A percentile compares a stretch with the other conserved stretches of the same genome.
phyloP scores from a whole-genome alignment of 148 eudicot genomes.

The Cornus suecica region DNA sequence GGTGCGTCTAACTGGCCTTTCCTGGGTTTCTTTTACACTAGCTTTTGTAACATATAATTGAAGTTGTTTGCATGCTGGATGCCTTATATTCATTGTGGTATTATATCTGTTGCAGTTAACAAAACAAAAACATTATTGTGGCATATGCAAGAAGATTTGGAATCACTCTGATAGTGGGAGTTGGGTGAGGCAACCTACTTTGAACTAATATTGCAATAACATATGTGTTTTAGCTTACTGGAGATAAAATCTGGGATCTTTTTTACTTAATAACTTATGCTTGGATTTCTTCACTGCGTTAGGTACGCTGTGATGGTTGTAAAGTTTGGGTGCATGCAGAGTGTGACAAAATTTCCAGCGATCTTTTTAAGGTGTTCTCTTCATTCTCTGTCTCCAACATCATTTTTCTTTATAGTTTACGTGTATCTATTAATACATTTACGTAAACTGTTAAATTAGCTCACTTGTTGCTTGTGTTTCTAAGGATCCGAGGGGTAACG shows the following conservation, averaged over 20 bases:
- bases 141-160: constrained; percentile 73
- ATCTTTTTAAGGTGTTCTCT: constrained; percentile 53
- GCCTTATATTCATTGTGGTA: not conserved
- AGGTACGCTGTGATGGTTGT: constrained; percentile 80
- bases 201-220: not conserved
- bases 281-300: constrained; percentile 12
- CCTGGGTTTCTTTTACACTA: not conserved
- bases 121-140: constrained; percentile 67
- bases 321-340: constrained; percentile 79
- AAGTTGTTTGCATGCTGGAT: constrained; percentile 4
- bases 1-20: constrained; percentile 29
- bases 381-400: not conserved
- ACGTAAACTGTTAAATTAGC: not conserved
- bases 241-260: not conserved
- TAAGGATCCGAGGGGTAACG: constrained; percentile 60
- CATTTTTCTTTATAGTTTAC: not conserved
- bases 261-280: constrained; percentile 5
- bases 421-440: not conserved
- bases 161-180: constrained; percentile 58
- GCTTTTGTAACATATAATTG: not conserved
- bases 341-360: constrained; percentile 71
- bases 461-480: constrained; percentile 11
- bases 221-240: not conserved
- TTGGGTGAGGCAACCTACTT: constrained; percentile 52
- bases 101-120: constrained; percentile 37